A percentile compares a stretch with the other conserved stretches of the same genome.
These are phyloP conservation scores for Blastocystis sp. DNA, from an alignment of 352 stramenopile genomes.

Conservation along the genomic window DNA sequence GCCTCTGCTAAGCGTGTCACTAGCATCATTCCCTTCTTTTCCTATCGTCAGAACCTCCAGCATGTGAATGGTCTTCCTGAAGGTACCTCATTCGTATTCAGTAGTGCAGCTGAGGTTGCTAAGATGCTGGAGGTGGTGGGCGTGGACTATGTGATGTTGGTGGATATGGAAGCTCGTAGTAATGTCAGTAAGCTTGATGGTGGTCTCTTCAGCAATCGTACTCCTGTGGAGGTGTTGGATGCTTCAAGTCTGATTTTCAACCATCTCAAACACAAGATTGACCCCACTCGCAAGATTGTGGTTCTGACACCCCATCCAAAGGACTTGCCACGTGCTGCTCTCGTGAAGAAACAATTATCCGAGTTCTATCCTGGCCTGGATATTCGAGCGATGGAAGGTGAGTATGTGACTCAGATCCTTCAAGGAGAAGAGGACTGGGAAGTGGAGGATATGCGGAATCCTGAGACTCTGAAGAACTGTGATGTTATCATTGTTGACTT, in stretches of 20 bases:
- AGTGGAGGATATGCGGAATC: conserved; percentile 94
- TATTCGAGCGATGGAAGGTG: conserved; percentile 60
- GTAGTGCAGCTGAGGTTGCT: conserved; percentile 84
- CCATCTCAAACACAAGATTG: conserved; percentile 46
- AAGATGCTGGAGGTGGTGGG: conserved; percentile 81
- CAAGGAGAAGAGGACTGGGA: conserved; percentile 72
- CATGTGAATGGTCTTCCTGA: conserved; percentile 9
- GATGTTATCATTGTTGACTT: conserved; percentile 99
- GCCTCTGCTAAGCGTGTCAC: conserved; percentile 85
- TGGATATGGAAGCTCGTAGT: conserved; percentile 69
- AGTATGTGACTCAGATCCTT: conserved; percentile 64
- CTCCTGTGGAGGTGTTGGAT: conserved; percentile 49
- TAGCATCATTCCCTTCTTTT: conserved; percentile 79
- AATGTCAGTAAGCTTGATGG: conserved; percentile 52
- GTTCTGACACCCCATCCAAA: conserved; percentile 63
- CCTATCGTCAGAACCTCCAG: conserved; percentile 66
- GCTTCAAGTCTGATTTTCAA: conserved; percentile 22
- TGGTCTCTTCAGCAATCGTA: conserved; percentile 35
- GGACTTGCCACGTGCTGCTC: conserved; percentile 63
- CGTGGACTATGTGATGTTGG: conserved; percentile 79
- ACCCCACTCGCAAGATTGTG: conserved; percentile 36
- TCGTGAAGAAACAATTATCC: conserved; percentile 81
- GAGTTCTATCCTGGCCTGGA: conserved; percentile 72
- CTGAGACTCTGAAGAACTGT: conserved; percentile 91
- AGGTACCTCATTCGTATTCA: conserved; percentile 75